Percentiles rank a stretch among this genome's conserved stretches.
Conservation (phyloP, 2,329 filamentous ascomycete genomes). For the Dactylellina parvicollis region DNA sequence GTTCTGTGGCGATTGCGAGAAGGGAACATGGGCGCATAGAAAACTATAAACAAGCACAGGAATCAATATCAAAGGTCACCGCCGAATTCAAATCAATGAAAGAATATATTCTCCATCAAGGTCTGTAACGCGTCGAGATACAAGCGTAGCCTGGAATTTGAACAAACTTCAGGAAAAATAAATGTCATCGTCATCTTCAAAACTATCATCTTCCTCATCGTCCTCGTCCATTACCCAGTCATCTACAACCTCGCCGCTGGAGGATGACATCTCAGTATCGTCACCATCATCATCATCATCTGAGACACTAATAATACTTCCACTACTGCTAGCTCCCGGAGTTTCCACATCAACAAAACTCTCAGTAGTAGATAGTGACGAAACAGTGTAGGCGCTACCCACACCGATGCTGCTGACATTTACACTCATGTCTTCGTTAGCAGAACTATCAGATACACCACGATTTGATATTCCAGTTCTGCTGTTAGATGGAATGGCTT, state of each 20-base stretch:
- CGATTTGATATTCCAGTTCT: constrained; percentile 8
- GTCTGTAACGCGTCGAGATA: too few species aligned
- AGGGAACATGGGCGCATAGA: too few species aligned
- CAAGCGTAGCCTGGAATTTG: not conserved
- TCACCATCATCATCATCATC: constrained; percentile 22
- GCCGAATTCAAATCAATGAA: too few species aligned
- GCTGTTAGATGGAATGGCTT: constrained; percentile 10
- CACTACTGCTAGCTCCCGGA: constrained; percentile 16
- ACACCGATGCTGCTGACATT: constrained; percentile 45
- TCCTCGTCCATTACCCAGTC: constrained; percentile 33
- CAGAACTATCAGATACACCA: constrained; percentile 21
- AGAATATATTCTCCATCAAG: too few species aligned
- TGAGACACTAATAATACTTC: constrained; percentile 32
- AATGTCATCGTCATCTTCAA: constrained; percentile 37
- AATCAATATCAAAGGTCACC: too few species aligned
- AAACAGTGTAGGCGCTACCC: constrained; percentile 34
- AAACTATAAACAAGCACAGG: too few species aligned
- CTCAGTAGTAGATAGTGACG: constrained; percentile 6
- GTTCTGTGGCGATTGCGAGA: not conserved
- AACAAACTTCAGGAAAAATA: constrained; percentile 21
- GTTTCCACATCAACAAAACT: constrained; percentile 28
- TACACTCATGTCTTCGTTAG: constrained; percentile 33
- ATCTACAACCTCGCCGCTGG: constrained; percentile 19
- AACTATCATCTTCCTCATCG: constrained; percentile 39
- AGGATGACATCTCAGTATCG: not conserved